These are phyloP conservation scores for Taphrina betulina DNA, from an alignment of 1,139 yeast species.

Conservation along the genomic window DNA sequence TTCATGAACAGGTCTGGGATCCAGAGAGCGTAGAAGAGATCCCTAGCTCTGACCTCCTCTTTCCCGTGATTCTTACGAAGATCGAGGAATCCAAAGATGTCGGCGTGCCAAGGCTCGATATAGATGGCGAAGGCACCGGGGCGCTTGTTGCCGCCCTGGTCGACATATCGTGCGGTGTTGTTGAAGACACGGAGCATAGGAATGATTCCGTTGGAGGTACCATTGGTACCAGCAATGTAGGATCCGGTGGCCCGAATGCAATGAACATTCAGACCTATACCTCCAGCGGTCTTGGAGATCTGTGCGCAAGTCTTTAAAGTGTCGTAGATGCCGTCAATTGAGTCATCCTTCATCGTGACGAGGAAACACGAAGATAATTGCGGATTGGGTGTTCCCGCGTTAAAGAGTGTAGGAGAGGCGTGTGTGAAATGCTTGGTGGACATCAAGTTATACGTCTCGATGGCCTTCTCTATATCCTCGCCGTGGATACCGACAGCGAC, in stretches of 20 bases:
- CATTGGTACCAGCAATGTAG: constrained; percentile 84
- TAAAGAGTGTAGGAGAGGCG: constrained; percentile 85
- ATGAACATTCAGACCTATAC: constrained; percentile 81
- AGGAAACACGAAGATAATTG: constrained; percentile 89
- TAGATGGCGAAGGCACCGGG: constrained; percentile 92
- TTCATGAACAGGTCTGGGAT: constrained; percentile 86
- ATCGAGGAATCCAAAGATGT: constrained; percentile 77
- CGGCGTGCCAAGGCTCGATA: constrained; percentile 91
- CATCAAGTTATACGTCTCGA: constrained; percentile 83
- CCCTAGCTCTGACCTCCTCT: constrained; percentile 87
- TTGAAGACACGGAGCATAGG: constrained; percentile 90
- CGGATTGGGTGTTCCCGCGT: constrained; percentile 84
- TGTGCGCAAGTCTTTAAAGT: constrained; percentile 83
- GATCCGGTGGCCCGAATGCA: constrained; percentile 84
- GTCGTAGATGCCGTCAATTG: constrained; percentile 85
- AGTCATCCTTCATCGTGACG: constrained; percentile 84
- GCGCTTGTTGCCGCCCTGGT: constrained; percentile 91
- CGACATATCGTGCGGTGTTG: constrained; percentile 89
- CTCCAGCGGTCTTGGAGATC: constrained; percentile 88
- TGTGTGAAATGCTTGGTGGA: constrained; percentile 80
- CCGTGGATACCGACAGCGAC: constrained; percentile 89
- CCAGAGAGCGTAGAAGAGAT: constrained; percentile 88
- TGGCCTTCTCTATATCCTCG: constrained; percentile 62
- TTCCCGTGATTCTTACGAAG: constrained; percentile 88
- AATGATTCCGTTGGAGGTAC: constrained; percentile 81